Evolutionary conservation across 768 basidiomycete species (phyloP), one percentile per base, ranked within the genome.

Genomic region (Leccinum sublutescens): DNA sequence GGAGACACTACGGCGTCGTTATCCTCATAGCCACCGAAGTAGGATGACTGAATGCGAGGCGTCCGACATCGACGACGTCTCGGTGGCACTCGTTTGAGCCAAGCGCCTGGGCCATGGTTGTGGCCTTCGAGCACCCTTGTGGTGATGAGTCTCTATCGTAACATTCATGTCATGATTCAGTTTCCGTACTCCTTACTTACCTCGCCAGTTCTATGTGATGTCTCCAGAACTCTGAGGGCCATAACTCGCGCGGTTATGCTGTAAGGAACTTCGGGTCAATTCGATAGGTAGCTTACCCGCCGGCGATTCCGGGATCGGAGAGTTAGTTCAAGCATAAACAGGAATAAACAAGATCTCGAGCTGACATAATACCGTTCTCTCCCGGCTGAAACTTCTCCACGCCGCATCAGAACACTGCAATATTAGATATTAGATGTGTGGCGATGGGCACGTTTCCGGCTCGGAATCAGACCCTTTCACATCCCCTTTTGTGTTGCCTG

Each of bases 51-150:
- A 9, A 25, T 50, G 49, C 25, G 49, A 15, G 49, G 25, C 25
- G 15, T 51, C 40, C 40, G 40, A 43, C 40, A 43, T 43, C n/a
- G n/a, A 19, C n/a, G 23, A 51, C 11, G 49, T n/a, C n/a, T n/a
- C 50, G 50, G 25, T 17, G 54, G 57, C 57, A 33, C n/a, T 48
- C 9, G 40, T 29, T 47, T 15, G 62, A 54, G 33, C 62, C 53
- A 54, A 17, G 27, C 19, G 15, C 15, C 15, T 25, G 54, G 54
- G 12, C 15, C 43, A 12, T 47, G 38, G 14, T 15, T 27, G 4
- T 60, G 40, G 19, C 21, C 48, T 51, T 36, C 29, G 52, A 29
- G 34, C 43, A 54, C 56, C 56, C 62, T 55, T 50, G 33, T n/a
- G 11, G 27, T 12, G 55, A 14, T 27, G 7, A 48, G 29, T 10